Evolutionary conservation across 306 rosid species (phyloP), one percentile per base, ranked within the genome.

Genomic region (Purshia tridentata): DNA sequence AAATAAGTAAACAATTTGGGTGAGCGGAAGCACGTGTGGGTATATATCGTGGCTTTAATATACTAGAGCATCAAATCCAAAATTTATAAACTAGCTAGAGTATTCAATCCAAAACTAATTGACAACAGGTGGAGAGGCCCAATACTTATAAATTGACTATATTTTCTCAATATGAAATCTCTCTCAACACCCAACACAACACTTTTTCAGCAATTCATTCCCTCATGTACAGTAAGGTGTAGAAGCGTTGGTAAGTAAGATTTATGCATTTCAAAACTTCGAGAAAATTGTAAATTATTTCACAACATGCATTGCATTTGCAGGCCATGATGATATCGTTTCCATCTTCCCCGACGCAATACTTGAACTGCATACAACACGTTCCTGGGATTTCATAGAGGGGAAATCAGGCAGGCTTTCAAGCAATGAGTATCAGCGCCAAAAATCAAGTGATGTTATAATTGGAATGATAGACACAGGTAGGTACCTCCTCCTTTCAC

Each of bases 301-400:
- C 4, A 4, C 18, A 47, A 72, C 47, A 60, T 60, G 47, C 35
- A 29, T 20, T 44, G 71, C 93, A 93, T 1, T 20, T 44, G 71
- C 93, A 93, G 98, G 78, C 0, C 67, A 78, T 5, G 66, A 69
- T 14, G 91, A 79, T 46, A 82, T 91, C 5, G 95, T 94, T 9
- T 91, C 98, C 4, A 83, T 94, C 74, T 94, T 94, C 76, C 86
- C 82, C 4, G 96, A 91, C 80, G 85, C 87, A 20, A 53, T 76
- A 22, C 89, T 94, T 64, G 7, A 81, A 35, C 82, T 91, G 12
- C 98, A 94, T 66, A 91, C 98, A 20, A 94, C 98, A 3, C 81
- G 96, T 66, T 91, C 98, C n/a, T 94, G 98, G 98, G 92, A 91
- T 77, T 94, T 94, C 77, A 64, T 94, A 70, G 89, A 88, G 66